These are phyloP conservation scores for Pichia californica DNA, from an alignment of 805 yeast species.

Conservation along the genomic window DNA sequence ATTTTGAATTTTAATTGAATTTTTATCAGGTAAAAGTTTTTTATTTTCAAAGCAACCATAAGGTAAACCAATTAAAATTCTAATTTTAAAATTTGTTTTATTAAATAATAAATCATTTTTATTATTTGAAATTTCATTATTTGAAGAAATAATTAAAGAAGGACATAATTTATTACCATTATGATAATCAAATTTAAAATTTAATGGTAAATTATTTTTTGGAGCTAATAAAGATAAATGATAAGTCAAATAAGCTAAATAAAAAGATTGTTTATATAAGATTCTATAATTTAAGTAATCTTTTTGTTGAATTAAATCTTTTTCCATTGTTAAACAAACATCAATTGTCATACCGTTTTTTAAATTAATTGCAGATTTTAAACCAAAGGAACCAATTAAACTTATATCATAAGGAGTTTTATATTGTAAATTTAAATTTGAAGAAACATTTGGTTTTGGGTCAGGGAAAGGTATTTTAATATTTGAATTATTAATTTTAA, in stretches of 20 bases:
- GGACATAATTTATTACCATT: conserved; percentile 80
- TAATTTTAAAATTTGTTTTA: conserved; percentile 64
- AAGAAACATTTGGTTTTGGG: conserved; percentile 68
- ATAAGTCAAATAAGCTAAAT: conserved; percentile 71
- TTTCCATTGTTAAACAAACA: conserved; percentile 78
- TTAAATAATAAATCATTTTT: conserved; percentile 50
- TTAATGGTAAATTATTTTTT: conserved; percentile 53
- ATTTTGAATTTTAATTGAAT: conserved; percentile 67
- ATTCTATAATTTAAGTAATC: conserved; percentile 89
- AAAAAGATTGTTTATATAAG: conserved; percentile 82
- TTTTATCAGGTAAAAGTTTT: conserved; percentile 73
- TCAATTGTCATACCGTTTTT: conserved; percentile 63
- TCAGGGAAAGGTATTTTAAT: conserved; percentile 78
- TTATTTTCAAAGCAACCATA: conserved; percentile 63
- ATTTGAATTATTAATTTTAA: conserved; percentile 35
- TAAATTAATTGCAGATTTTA: conserved; percentile 71
- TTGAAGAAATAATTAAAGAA: conserved; percentile 53
- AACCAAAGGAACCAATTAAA: conserved; percentile 83
- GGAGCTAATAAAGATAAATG: conserved; percentile 48
- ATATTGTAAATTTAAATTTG: conserved; percentile 68
- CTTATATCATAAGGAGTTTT: conserved; percentile 66
- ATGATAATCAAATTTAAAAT: conserved; percentile 54
- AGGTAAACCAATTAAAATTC: conserved; percentile 70
- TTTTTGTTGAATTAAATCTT: conserved; percentile 66
- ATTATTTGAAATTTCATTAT: conserved; percentile 33